These are phyloP conservation scores for Pelargonium nanum DNA, from an alignment of 345 rosid species.

Conservation along the genomic window DNA sequence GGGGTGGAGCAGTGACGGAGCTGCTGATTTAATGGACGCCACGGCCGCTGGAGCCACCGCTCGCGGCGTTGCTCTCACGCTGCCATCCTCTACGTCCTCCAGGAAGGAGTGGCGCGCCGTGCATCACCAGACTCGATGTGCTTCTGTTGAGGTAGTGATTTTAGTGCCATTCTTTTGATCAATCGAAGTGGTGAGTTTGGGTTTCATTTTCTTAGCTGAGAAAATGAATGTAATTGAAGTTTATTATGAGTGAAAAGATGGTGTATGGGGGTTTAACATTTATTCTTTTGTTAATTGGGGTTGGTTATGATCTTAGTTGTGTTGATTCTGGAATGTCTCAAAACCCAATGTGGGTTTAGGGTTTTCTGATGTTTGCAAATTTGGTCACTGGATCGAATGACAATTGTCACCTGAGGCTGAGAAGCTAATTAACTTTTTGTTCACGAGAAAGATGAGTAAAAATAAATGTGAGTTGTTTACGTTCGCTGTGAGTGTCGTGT, in stretches of 20 bases:
- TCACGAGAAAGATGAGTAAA: neutral
- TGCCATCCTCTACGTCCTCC: conserved; percentile 22
- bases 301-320: neutral
- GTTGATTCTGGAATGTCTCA: neutral
- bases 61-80: conserved; percentile 60
- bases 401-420: neutral
- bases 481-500: neutral
- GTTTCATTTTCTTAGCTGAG: conserved; percentile 1
- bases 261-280: neutral
- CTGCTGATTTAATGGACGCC: conserved; percentile 52
- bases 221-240: neutral
- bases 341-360: neutral
- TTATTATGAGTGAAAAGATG: neutral
- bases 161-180: neutral
- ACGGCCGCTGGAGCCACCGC: conserved; percentile 51
- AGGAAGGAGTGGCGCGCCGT: conserved; percentile 95
- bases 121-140: conserved; percentile 44
- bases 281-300: neutral
- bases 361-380: neutral
- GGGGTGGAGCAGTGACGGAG: neutral
- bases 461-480: neutral
- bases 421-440: neutral
- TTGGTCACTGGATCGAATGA: neutral
- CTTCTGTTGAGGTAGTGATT: conserved; percentile 43
- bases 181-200: neutral